Base-by-base conservation (phyloP, 75 land plant genomes). In the Azolla pinnata region DNA sequence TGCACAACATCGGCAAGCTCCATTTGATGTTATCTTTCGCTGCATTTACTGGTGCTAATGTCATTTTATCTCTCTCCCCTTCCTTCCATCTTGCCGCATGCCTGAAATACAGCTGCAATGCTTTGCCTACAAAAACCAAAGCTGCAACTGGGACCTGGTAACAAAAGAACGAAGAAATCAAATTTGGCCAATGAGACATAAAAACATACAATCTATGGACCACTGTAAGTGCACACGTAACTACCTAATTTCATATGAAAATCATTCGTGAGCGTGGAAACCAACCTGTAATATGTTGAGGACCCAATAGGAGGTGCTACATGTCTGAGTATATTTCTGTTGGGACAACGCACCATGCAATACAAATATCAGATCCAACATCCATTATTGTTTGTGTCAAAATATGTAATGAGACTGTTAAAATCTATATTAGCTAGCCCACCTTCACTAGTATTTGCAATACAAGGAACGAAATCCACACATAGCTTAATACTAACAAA, bases 81-180 rank as follows among this genome's bases (percentile, higher is more conserved):
- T 56, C 35, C 52, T 23, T 46, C 73, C 62, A 68, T 57, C 81
- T 70, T n/a, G 54, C 71, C 69, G 67, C 67, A 71, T 77, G 48
- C 50, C 69, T 75, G 46, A 42, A 67, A 72, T 72, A 73, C 18
- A 85, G 47, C 29, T 66, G 65, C 7, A 71, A 60, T 25, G 82
- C 74, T 56, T 83, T 79, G 35, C 66, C 72, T 0, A 66, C 49
- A 50, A 65, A 78, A 9, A 88, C 76, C 1, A 34, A 67, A 33
- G 76, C 9, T 24, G 93, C 82, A n/a, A 79, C 61, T 0, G 93
- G 93, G 9, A 85, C 65, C 93, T 88, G 67, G 28, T 64, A 62
- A 4, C 44, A 66, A 25, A n/a, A n/a, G n/a, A n/a, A n/a, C n/a
- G n/a, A n/a, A n/a, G n/a, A n/a, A n/a, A n/a, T n/a, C n/a, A n/a